Base-by-base conservation (phyloP, 139 green algal genomes). In the Auxenochlorella pyrenoidosa region DNA sequence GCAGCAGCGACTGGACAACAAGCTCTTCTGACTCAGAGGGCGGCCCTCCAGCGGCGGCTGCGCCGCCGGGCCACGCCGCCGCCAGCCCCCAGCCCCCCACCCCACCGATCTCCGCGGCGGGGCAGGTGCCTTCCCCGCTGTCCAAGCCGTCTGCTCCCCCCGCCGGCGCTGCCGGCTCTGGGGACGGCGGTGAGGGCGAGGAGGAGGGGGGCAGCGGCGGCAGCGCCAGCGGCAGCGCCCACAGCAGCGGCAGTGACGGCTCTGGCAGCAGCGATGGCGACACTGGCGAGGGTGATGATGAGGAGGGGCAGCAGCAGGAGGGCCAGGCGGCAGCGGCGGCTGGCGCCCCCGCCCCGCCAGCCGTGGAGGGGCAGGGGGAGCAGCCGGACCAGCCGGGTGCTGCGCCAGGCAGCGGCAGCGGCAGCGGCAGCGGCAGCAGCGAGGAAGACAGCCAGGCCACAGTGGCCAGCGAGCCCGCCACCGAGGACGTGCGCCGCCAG, bases 271-370 rank as follows among this genome's bases (percentile, higher is more conserved):
- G 78, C 19, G 79, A 83, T 6, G 41, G 59, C 28, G 75, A 51
- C 1, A 28, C 16, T n/a, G 44, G 71, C 71, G 44, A 38, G 36
- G 34, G 21, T 12, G 36, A 58, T n/a, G 72, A 79, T 2, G 72
- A 79, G 44, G 75, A 82, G 41, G 13, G 43, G 76, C 76, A 83
- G 76, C 76, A 83, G 76, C 76, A 47, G n/a, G 30, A 47, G 51
- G 26, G 47, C 41, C 30, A 83, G 77, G 58, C 30, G 70, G 77
- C 51, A 54, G 38, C 38, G 38, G 18, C 71, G 60, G 3, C 63
- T 1, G 26, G 21, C n/a, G 63, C n/a, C n/a, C n/a, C 47, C 47
- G 47, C 47, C 15, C 65, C 75, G 40, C 40, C 75, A 63, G 75
- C 28, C 26, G 77, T 44, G 51, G 51, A 83, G n/a, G 76, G 6